These are phyloP conservation scores for Ramaria sp. DNA, from an alignment of 768 basidiomycete species.

Conservation along the genomic window DNA sequence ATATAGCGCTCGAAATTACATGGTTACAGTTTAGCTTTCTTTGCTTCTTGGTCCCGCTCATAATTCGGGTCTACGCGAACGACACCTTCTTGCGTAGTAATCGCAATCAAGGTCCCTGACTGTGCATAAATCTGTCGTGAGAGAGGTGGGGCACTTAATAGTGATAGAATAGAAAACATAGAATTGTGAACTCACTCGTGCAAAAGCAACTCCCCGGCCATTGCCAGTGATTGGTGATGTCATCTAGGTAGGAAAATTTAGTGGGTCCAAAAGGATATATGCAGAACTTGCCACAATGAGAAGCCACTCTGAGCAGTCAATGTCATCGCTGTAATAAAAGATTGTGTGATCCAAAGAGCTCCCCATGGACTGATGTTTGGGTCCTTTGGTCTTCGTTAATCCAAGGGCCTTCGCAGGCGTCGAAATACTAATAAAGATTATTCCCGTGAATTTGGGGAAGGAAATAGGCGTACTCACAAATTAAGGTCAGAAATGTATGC, in stretches of 20 bases:
- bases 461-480: slow-evolving; percentile 40
- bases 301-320: slow-evolving; percentile 73
- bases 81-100: slow-evolving; percentile 73
- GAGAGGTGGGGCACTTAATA: slow-evolving; percentile 3
- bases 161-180: background rate
- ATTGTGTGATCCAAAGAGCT: slow-evolving; percentile 73
- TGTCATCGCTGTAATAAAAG: slow-evolving; percentile 45
- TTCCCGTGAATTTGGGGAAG: background rate
- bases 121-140: slow-evolving; percentile 53
- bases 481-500: slow-evolving; percentile 70
- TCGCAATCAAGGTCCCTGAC: slow-evolving; percentile 55
- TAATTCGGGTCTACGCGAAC: slow-evolving; percentile 36
- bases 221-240: slow-evolving; percentile 49
- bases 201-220: slow-evolving; percentile 61
- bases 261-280: slow-evolving; percentile 3
- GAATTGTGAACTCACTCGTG: slow-evolving; percentile 40
- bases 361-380: slow-evolving; percentile 24
- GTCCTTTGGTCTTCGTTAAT: slow-evolving; percentile 37
- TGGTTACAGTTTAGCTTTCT: background rate
- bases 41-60: slow-evolving; percentile 19
- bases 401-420: slow-evolving; percentile 44
- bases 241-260: slow-evolving; percentile 31
- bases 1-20: background rate
- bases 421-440: slow-evolving; percentile 34
- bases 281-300: slow-evolving; percentile 52